Evolutionary conservation across 1,284 basidiomycete species (phyloP).

Genomic region (Stereum hirsutum): DNA sequence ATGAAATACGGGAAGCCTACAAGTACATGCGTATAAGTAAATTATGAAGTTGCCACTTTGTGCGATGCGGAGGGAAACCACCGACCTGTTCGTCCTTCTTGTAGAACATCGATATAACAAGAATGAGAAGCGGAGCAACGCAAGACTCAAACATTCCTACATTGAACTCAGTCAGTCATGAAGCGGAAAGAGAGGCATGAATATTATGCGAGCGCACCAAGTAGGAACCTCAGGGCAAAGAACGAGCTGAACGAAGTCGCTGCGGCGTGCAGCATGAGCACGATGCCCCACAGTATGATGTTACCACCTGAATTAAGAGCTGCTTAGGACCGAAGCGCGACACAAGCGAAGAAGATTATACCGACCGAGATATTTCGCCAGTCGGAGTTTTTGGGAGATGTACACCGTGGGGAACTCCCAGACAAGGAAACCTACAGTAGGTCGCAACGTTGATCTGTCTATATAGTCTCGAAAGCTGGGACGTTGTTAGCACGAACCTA

Average conservation of each 20-base stretch:
- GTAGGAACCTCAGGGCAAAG: constrained; percentile 51
- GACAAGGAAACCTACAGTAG: constrained; percentile 38
- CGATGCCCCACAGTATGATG: constrained; percentile 50
- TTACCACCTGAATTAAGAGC: constrained; percentile 33
- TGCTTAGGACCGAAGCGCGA: not conserved
- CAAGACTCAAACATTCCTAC: constrained; percentile 60
- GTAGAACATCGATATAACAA: constrained; percentile 63
- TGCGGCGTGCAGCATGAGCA: constrained; percentile 54
- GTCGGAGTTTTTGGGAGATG: constrained; percentile 48
- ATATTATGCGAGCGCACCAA: constrained; percentile 27
- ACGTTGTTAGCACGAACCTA: constrained; percentile 30
- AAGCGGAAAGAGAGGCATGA: not conserved
- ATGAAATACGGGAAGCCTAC: constrained; percentile 48
- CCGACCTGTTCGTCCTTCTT: constrained; percentile 58
- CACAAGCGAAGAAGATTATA: constrained; percentile 1
- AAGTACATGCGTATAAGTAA: constrained; percentile 3
- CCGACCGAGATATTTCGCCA: constrained; percentile 62
- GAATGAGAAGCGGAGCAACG: constrained; percentile 52
- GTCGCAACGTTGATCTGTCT: not conserved
- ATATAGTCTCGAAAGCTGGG: not conserved
- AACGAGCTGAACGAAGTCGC: constrained; percentile 49
- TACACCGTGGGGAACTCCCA: constrained; percentile 65
- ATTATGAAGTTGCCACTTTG: not conserved
- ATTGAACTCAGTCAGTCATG: not conserved
- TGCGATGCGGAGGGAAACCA: not conserved